Evolutionary conservation across 352 stramenopile genomes (phyloP), one percentile per base, ranked within the genome.

Genomic region (Phytophthora vignae): DNA sequence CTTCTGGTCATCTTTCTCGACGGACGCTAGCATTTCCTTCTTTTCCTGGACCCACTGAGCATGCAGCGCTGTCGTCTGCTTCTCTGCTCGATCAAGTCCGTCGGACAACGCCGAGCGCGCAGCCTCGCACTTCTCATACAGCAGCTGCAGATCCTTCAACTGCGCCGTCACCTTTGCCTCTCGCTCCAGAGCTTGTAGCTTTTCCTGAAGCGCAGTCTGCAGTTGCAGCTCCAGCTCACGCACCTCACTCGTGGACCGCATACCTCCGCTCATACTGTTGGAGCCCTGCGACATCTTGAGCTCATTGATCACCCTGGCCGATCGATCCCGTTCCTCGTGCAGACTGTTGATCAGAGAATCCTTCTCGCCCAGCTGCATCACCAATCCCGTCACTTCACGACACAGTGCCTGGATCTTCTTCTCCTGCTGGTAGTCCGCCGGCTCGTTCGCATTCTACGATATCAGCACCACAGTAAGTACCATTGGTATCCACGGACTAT

Each of bases 11-110:
- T 90, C 77, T 29, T 77, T 71, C 3, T 73, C 61, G 4, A 78
- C 73, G 9, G 67, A 74, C 7, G 53, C 22, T 7, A 84, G 19
- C 52, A 92, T 50, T 52, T 85, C 67, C 2, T 78, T 67, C 69
- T 92, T 94, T 69, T 92, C 87, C 40, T 87, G 67, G 2, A 82
- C 69, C 83, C 83, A 94, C 42, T 92, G 80, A 2, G 76, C 76
- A 55, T 90, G 84, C 10, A 91, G 61, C 14, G 71, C 73, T 2
- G 73, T 81, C 2, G 89, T 74, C 33, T 94, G 81, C 40, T 89
- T 33, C 53, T 94, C 81, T 19, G 78, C 83, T 52, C 76, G 69
- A 52, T 85, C 74, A 2, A 94, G 60, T 7, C 79, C 80, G 5
- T 76, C 74, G 0, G 79, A 79, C 5, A 94, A 58, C 25, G 78